Base-by-base conservation (phyloP, 805 yeast genomes). In the Yamadazyma takamatsuzukensis region DNA sequence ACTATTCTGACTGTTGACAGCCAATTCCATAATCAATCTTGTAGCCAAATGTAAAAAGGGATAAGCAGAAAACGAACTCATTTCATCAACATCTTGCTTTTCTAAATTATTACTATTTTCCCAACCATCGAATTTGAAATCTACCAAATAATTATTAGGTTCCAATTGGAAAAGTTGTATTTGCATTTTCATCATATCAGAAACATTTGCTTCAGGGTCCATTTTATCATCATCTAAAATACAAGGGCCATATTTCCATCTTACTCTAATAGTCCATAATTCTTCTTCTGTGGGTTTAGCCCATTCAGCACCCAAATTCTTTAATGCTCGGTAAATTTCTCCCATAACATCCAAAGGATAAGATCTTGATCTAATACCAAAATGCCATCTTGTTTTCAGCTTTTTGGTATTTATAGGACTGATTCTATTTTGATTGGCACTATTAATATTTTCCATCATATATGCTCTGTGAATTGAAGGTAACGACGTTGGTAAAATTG, bases 341-440 rank as follows among this genome's bases (percentile, higher is more conserved):
- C 97, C 96, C 97, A 93, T 93, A 3, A 93, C 98, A 58, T 93
- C 98, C 47, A 93, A 69, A 21, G 98, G 97, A 54, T 93, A 93
- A 1, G 96, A 86, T 49, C 97, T 73, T 6, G 96, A 87, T 54
- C 98, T 72, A 40, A 93, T 93, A 44, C 98, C 98, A 54, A 93
- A 93, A 67, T 93, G 98, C 98, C 98, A 93, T 59, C 95, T 79
- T 5, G 96, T 86, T 60, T 88, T 90, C 40, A 90, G 83, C 56
- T 86, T 87, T 57, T 90, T 88, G 29, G 83, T 71, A 15, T 80
- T 71, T 14, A 79, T 66, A 7, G 85, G 80, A 25, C 70, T 67
- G 30, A 67, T 58, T 26, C 58, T 42, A 31, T 34, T 39, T 32
- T 37, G 43, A 19, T 37, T 32, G 14, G 48, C 47, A 15, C 34